A percentile compares a stretch with the other conserved stretches of the same genome.
Evolutionary conservation across 805 yeast genomes (phyloP).

Genomic region (Debaryomyces maramus): DNA sequence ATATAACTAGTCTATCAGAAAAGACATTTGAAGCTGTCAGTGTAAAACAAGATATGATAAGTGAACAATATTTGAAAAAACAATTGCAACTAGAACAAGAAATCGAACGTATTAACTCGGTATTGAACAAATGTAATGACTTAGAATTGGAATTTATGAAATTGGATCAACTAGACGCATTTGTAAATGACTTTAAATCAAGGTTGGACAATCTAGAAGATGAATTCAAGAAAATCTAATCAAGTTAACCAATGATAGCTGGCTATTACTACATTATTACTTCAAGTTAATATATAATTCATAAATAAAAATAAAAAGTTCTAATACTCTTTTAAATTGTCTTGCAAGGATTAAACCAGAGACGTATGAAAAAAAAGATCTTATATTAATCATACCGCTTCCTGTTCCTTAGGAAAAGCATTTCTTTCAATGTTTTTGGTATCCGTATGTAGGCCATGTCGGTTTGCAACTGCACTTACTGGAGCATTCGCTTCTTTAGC

Average conservation of each 20-base stretch:
- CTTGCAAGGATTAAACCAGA: background rate
- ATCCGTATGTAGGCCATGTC: too few relatives aligned
- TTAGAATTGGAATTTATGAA: conserved; percentile 54
- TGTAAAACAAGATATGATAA: conserved; percentile 30
- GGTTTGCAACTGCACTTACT: background rate
- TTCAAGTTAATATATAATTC: background rate
- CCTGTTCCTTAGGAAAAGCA: background rate
- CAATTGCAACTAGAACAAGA: conserved; percentile 36
- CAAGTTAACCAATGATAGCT: background rate
- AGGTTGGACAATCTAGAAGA: conserved; percentile 37
- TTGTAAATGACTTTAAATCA: conserved; percentile 41
- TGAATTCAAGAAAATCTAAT: conserved; percentile 14
- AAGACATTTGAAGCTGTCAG: conserved; percentile 30
- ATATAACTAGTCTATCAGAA: conserved; percentile 48
- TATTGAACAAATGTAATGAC: conserved; percentile 48
- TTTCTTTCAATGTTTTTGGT: too few relatives aligned
- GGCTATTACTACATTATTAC: background rate
- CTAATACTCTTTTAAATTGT: background rate
- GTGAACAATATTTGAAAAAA: conserved; percentile 21
- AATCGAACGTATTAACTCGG: conserved; percentile 36
- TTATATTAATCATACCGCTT: background rate
- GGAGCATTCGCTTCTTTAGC: conserved; percentile 4
- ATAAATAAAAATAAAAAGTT: background rate
- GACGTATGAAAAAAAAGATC: too few relatives aligned
- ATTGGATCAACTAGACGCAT: conserved; percentile 48